Conservation (phyloP, 805 yeast species). For the Cyberlindnera saturnus region DNA sequence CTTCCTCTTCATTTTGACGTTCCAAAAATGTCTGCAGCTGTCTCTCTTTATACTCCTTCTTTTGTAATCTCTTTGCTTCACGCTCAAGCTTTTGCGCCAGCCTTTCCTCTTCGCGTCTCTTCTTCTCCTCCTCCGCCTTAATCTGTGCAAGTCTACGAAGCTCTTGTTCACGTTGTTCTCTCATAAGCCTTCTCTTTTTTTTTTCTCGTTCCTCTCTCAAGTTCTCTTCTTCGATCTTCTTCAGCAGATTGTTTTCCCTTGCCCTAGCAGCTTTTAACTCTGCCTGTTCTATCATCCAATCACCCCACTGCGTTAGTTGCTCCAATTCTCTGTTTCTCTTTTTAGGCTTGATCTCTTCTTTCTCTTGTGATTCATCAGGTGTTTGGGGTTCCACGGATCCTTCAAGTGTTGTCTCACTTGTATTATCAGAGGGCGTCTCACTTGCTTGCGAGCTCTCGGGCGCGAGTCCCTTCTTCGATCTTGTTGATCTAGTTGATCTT, state of each 20-base stretch:
- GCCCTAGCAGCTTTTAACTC: background rate
- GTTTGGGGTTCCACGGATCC: background rate
- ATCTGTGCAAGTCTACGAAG: background rate
- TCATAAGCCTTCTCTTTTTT: constrained; percentile 3
- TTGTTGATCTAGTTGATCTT: background rate
- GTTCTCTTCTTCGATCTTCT: constrained; percentile 6
- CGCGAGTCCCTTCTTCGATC: background rate
- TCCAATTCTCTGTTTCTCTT: constrained; percentile 6
- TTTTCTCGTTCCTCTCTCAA: constrained; percentile 1
- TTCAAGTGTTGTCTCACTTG: background rate
- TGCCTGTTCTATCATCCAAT: constrained; percentile 5
- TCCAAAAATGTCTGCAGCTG: background rate
- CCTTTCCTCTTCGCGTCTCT: constrained; percentile 1
- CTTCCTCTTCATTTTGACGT: background rate
- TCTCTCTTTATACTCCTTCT: background rate
- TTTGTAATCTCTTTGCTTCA: background rate
- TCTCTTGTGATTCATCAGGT: background rate
- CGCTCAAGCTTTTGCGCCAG: background rate
- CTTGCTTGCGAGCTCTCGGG: background rate
- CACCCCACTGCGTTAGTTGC: constrained; percentile 4
- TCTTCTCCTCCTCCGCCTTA: constrained; percentile 3
- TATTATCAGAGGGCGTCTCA: background rate
- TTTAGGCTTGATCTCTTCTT: constrained; percentile 9
- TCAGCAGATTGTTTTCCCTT: constrained; percentile 1
- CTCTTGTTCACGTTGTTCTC: constrained; percentile 2